Base-by-base conservation (phyloP, 495 filamentous ascomycete species). In the Trichoderma asperelloides region DNA sequence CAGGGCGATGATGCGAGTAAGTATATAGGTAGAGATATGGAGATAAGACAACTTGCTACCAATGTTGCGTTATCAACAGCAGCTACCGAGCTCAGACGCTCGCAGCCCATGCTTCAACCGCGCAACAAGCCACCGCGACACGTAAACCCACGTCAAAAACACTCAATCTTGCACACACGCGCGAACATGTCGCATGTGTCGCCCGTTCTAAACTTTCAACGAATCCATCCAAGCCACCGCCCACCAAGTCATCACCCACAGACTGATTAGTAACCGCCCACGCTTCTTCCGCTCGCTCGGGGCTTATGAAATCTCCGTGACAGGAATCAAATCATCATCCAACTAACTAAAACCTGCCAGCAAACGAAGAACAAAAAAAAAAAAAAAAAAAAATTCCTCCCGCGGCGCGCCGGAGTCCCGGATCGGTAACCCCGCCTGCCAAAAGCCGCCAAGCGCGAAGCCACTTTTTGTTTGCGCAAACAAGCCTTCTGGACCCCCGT, bases 371-470 rank as follows among this genome's bases (percentile, higher is more conserved):
- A 51, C 23, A 51, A 51, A 5, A 23, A n/a, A 23, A 51, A 51
- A 3, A 51, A 51, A 25, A 25, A 51, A 9, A 51, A 21, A 11
- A 25, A 51, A 51, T 23, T 3, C 18, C 43, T 21, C 9, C 9
- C 47, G 16, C 9, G n/a, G 18, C 4, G 18, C 47, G n/a, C 47
- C 47, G 47, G 47, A 21, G 18, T 51, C 33, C 47, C 47, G 47
- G 47, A 51, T 51, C 47, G 47, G 47, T n/a, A 51, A 51, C 47
- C 47, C 47, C 47, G 47, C 47, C 47, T 51, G 21, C 47, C 47
- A 11, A 51, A 51, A 21, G 8, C 9, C 18, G 47, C 2, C 47
- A 51, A 51, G 47, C 47, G 47, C 47, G 9, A 51, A 23, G 8
- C 47, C 47, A 21, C 47, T 9, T 21, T 21, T 51, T 16, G 43